Evolutionary conservation across 306 rosid genomes (phyloP).

Genomic region (Senna tora): DNA sequence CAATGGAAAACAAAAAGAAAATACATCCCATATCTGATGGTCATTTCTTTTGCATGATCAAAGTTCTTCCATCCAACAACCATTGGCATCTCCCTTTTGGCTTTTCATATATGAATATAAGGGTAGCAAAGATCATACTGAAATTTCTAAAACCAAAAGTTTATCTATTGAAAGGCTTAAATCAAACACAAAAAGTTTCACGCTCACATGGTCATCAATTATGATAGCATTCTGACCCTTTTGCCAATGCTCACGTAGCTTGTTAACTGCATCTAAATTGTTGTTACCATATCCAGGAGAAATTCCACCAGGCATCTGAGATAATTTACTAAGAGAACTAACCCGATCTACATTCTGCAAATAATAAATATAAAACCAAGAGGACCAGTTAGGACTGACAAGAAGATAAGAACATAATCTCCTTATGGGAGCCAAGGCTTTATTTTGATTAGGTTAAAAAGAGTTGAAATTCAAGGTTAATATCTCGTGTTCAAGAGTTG

Average conservation of each 20-base stretch:
- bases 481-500: slow-evolving; percentile 1
- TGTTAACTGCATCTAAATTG: slow-evolving; percentile 52
- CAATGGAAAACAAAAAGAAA: background rate
- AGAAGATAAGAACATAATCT: slow-evolving; percentile 12
- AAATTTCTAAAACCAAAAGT: slow-evolving; percentile 10
- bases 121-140: background rate
- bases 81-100: background rate
- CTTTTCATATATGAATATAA: slow-evolving; percentile 1
- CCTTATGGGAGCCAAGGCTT: background rate
- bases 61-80: no score
- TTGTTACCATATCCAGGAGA: slow-evolving; percentile 38
- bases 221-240: slow-evolving; percentile 58
- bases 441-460: background rate
- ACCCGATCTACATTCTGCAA: slow-evolving; percentile 52
- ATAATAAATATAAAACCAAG: slow-evolving; percentile 20
- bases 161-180: slow-evolving; percentile 15
- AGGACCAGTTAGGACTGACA: slow-evolving; percentile 27
- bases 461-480: slow-evolving; percentile 7
- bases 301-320: slow-evolving; percentile 42
- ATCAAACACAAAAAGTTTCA: slow-evolving; percentile 7
- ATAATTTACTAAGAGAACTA: slow-evolving; percentile 41
- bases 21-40: background rate
- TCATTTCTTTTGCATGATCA: background rate
- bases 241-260: slow-evolving; percentile 55
- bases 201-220: slow-evolving; percentile 61